A percentile compares a stretch with the other conserved stretches of the same genome.
Conservation (phyloP, 2,329 filamentous ascomycete species). For the Colletotrichum phormii region DNA sequence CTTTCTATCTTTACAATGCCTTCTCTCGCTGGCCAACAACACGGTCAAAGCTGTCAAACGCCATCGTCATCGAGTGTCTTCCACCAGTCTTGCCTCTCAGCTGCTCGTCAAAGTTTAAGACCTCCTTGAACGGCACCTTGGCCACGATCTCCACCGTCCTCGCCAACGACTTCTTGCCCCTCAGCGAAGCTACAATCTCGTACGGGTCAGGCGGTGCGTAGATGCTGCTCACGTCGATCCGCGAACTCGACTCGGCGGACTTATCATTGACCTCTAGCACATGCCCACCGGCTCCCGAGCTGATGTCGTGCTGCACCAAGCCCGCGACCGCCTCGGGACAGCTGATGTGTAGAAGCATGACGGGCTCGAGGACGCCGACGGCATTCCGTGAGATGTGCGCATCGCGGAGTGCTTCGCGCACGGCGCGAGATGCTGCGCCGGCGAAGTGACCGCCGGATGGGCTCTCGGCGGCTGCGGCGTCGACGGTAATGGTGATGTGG, state of each 20-base stretch:
- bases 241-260: conserved; percentile 51
- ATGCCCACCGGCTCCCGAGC: conserved; percentile 76
- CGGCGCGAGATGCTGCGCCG: conserved; percentile 70
- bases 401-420: conserved; percentile 75
- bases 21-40: conserved; percentile 68
- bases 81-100: conserved; percentile 90
- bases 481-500: conserved; percentile 75
- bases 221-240: conserved; percentile 78
- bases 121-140: conserved; percentile 92
- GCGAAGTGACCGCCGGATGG: conserved; percentile 77
- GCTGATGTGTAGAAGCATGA: conserved; percentile 90
- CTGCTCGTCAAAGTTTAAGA: conserved; percentile 94
- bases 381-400: conserved; percentile 61
- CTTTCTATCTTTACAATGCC: conserved; percentile 45
- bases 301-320: conserved; percentile 84
- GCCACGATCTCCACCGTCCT: conserved; percentile 78
- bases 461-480: conserved; percentile 64
- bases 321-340: conserved; percentile 87
- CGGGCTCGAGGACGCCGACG: conserved; percentile 86
- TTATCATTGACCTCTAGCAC: conserved; percentile 77
- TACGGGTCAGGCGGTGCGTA: conserved; percentile 92
- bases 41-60: conserved; percentile 67
- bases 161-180: conserved; percentile 60
- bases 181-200: conserved; percentile 68
- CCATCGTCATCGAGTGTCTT: conserved; percentile 71